These are phyloP conservation scores for Aspergillus sp. DNA, from an alignment of 2,329 filamentous ascomycete species.

Conservation along the genomic window DNA sequence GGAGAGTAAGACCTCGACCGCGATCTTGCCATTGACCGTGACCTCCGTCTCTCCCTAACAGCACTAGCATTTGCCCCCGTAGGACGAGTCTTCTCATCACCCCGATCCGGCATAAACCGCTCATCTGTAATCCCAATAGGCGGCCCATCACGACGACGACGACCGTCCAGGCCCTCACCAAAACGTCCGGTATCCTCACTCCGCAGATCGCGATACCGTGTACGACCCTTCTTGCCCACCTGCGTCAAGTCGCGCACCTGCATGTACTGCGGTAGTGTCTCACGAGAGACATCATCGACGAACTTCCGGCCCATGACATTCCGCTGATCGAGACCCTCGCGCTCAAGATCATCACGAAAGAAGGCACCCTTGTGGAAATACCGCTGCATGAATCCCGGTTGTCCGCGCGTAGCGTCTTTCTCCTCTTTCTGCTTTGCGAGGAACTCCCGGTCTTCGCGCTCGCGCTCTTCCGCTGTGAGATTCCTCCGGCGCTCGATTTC, in stretches of 20 bases:
- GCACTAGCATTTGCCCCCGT: slow-evolving; percentile 43
- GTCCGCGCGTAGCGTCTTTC: slow-evolving; percentile 63
- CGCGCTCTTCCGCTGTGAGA: slow-evolving; percentile 77
- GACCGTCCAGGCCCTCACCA: slow-evolving; percentile 43
- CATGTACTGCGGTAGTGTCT: slow-evolving; percentile 81
- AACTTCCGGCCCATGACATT: slow-evolving; percentile 82
- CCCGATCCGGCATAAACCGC: slow-evolving; percentile 40
- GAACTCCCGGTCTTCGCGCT: slow-evolving; percentile 73
- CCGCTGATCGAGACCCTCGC: slow-evolving; percentile 67
- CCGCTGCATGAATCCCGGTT: slow-evolving; percentile 87
- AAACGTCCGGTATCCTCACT: slow-evolving; percentile 86
- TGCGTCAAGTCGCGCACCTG: slow-evolving; percentile 91
- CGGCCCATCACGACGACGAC: slow-evolving; percentile 23
- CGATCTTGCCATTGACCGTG: slow-evolving; percentile 15
- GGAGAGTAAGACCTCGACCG: slow-evolving; percentile 38
- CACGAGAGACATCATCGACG: slow-evolving; percentile 77
- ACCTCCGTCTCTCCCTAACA: slow-evolving; percentile 32
- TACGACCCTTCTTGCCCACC: slow-evolving; percentile 83
- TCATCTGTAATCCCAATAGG: slow-evolving; percentile 39
- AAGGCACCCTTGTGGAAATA: slow-evolving; percentile 98
- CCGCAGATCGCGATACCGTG: slow-evolving; percentile 81
- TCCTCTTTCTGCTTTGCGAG: slow-evolving; percentile 74
- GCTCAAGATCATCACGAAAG: slow-evolving; percentile 73
- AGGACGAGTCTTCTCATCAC: slow-evolving; percentile 30
- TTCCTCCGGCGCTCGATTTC: slow-evolving; percentile 84